A percentile compares a stretch with the other conserved stretches of the same genome.
Evolutionary conservation across 176 grass and related monocot genomes (phyloP).

Genomic region (Carex parvula): DNA sequence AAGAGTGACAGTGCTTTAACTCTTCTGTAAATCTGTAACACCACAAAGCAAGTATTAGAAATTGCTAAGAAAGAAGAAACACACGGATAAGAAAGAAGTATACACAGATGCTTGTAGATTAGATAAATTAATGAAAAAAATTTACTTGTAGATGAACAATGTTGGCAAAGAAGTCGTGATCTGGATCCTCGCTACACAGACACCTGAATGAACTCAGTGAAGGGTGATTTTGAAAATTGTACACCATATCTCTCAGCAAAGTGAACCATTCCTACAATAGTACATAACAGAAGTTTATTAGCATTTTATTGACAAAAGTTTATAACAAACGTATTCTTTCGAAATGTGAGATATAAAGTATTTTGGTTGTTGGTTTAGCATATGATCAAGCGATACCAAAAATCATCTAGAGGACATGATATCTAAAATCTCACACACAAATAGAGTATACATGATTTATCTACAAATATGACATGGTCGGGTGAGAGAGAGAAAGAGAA

Average conservation of each 20-base stretch:
- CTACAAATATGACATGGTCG: background rate
- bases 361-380: background rate
- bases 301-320: background rate
- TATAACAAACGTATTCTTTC: background rate
- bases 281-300: background rate
- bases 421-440: background rate
- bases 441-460: background rate
- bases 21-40: constrained; percentile 76
- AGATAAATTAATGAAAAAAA: constrained; percentile 17
- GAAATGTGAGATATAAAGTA: background rate
- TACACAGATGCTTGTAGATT: constrained; percentile 9
- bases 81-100: background rate
- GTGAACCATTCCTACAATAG: constrained; percentile 84
- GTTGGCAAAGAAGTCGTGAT: constrained; percentile 92
- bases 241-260: constrained; percentile 80
- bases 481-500: constrained; percentile 14
- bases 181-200: constrained; percentile 77
- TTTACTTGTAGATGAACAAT: constrained; percentile 95
- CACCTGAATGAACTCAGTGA: constrained; percentile 61
- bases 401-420: background rate
- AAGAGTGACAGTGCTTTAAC: constrained; percentile 80
- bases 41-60: constrained; percentile 6
- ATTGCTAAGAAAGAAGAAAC: constrained; percentile 8
- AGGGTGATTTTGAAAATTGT: constrained; percentile 50
- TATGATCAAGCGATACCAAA: constrained; percentile 1